These are phyloP conservation scores for Stephanocyclus meneghinianus DNA, from an alignment of 352 stramenopile species.

Conservation along the genomic window DNA sequence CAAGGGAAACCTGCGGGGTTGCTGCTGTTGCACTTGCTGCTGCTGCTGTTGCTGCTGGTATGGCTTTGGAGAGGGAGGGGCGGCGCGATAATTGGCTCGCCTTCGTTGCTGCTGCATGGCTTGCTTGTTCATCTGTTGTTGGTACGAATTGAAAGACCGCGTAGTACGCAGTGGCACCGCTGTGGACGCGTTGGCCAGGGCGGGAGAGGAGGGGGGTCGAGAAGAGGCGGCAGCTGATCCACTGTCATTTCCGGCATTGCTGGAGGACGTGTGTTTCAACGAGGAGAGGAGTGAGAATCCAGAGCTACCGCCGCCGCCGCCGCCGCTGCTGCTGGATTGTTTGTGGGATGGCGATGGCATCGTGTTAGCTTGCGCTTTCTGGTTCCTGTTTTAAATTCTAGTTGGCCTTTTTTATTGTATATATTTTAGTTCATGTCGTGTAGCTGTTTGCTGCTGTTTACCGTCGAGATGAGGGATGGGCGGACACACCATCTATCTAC, in stretches of 20 bases:
- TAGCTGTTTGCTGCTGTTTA: too few relatives aligned
- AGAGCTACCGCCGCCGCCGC: slow-evolving; percentile 2
- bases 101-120: slow-evolving; percentile 18
- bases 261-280: slow-evolving; percentile 9
- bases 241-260: not conserved
- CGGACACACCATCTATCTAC: too few relatives aligned
- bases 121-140: not conserved
- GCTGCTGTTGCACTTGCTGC: not conserved
- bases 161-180: not conserved
- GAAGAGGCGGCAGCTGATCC: not conserved
- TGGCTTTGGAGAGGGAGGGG: slow-evolving; percentile 19
- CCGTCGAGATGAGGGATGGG: too few relatives aligned
- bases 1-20: not conserved
- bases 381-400: not conserved
- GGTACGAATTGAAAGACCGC: not conserved
- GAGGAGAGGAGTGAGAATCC: slow-evolving; percentile 43
- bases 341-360: slow-evolving; percentile 2
- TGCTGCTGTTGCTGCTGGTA: not conserved
- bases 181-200: slow-evolving; percentile 9
- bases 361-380: not conserved
- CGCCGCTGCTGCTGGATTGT: slow-evolving; percentile 7
- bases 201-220: slow-evolving; percentile 4
- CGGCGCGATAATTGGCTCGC: slow-evolving; percentile 41
- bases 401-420: not conserved
- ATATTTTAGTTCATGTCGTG: too few relatives aligned